These are phyloP conservation scores for Xylariaceae sp. DNA, from an alignment of 2,329 filamentous ascomycete species.

Conservation along the genomic window DNA sequence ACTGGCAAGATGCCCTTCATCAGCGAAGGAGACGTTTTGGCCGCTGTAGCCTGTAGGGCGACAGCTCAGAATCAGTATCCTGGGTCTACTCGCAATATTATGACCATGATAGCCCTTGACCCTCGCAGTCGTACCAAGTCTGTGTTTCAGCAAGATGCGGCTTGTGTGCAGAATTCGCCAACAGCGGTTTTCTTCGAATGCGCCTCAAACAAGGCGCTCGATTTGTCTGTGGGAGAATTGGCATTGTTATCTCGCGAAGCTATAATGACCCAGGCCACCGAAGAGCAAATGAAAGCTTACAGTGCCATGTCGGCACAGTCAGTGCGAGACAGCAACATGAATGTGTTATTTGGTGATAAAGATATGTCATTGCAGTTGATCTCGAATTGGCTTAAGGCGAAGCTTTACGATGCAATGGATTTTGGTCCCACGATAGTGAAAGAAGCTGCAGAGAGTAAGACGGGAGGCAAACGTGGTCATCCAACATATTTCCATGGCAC, in stretches of 20 bases:
- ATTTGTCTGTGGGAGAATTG: neutral
- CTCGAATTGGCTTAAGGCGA: conserved; percentile 1
- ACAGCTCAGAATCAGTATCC: neutral
- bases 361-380: conserved; percentile 1
- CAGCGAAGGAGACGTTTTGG: neutral
- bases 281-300: conserved; percentile 5
- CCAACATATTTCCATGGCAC: conserved; percentile 1
- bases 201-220: neutral
- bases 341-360: conserved; percentile 4
- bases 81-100: neutral
- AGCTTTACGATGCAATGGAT: neutral
- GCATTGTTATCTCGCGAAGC: conserved; percentile 1
- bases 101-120: conserved; percentile 1
- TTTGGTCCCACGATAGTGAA: neutral
- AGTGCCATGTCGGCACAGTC: conserved; percentile 3
- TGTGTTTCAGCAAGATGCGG: neutral
- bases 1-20: neutral
- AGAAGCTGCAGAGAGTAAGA: neutral
- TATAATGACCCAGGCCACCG: neutral
- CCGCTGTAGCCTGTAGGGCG: neutral
- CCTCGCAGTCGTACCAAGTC: neutral
- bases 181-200: conserved; percentile 4
- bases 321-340: neutral
- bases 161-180: neutral
- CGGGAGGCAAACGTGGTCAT: neutral